These are phyloP conservation scores for Komagataella pseudopastoris DNA, from an alignment of 805 yeast genomes.

Conservation along the genomic window DNA sequence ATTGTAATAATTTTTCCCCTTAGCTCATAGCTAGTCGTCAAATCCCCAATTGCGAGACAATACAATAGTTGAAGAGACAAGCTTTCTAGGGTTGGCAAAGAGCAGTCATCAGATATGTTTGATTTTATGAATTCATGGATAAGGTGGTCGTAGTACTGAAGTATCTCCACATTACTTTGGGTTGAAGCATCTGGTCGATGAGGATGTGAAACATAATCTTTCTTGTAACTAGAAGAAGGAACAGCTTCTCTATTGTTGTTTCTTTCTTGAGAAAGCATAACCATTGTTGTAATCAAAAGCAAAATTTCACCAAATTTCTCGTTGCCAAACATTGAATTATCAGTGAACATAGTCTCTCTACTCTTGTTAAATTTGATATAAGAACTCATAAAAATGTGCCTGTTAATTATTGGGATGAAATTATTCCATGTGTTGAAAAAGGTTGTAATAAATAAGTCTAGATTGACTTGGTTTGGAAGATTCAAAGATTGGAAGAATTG, in stretches of 20 bases:
- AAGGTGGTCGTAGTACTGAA: conserved; percentile 43
- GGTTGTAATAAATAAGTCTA: conserved; percentile 54
- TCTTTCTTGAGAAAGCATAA: conserved; percentile 26
- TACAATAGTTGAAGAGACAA: conserved; percentile 56
- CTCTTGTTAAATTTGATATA: conserved; percentile 35
- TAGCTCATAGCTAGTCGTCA: conserved; percentile 58
- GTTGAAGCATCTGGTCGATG: conserved; percentile 4
- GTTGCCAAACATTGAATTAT: conserved; percentile 24
- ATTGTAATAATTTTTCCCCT: conserved; percentile 67
- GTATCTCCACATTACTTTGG: conserved; percentile 14
- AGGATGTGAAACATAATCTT: background rate
- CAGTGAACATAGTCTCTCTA: conserved; percentile 28
- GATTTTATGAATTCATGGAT: conserved; percentile 52
- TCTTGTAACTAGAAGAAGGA: background rate
- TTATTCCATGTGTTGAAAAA: conserved; percentile 75
- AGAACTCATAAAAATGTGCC: conserved; percentile 48
- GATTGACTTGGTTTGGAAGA: conserved; percentile 38
- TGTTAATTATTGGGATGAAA: conserved; percentile 55
- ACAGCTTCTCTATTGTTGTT: conserved; percentile 6
- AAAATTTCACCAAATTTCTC: conserved; percentile 48
- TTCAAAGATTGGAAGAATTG: conserved; percentile 28
- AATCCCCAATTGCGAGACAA: conserved; percentile 61
- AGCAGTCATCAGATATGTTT: conserved; percentile 44
- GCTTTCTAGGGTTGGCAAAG: conserved; percentile 58
- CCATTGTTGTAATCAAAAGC: conserved; percentile 34